A percentile compares a stretch with the other conserved stretches of the same genome.
phyloP scores from a whole-genome alignment of 495 filamentous ascomycete species.

The Chaetomium tenue region DNA sequence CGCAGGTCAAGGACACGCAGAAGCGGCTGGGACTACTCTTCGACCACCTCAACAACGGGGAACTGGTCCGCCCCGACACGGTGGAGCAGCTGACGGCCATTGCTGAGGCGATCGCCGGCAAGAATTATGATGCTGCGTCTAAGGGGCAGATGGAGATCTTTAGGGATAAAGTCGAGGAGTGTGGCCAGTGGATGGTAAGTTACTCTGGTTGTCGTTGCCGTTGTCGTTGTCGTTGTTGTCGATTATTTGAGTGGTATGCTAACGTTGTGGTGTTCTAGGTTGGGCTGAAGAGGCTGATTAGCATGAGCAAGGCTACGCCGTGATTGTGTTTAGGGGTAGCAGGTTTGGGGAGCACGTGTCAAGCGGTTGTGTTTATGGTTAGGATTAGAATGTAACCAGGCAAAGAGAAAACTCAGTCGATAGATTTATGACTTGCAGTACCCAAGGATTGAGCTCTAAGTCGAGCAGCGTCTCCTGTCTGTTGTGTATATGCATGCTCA shows the following conservation, averaged over 20 bases:
- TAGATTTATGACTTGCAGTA: conserved; percentile 5
- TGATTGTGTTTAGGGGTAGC: conserved; percentile 20
- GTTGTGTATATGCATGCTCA: no score
- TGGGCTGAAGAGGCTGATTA: conserved; percentile 86
- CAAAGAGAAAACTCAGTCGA: conserved; percentile 7
- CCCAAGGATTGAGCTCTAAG: neutral
- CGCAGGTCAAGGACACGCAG: conserved; percentile 87
- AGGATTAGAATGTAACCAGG: conserved; percentile 12
- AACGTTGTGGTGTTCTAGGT: conserved; percentile 52
- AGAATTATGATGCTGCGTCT: conserved; percentile 73
- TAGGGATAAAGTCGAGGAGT: conserved; percentile 78
- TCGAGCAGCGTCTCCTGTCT: no score
- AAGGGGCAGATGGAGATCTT: conserved; percentile 78
- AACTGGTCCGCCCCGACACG: conserved; percentile 80
- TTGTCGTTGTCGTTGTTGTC: conserved; percentile 20
- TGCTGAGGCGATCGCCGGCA: conserved; percentile 62
- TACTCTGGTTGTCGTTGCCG: conserved; percentile 25
- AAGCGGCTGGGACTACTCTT: conserved; percentile 88
- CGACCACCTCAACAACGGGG: conserved; percentile 94
- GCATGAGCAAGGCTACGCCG: conserved; percentile 81
- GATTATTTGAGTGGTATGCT: conserved; percentile 13
- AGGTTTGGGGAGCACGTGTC: neutral
- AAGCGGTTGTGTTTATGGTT: neutral
- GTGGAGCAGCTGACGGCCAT: conserved; percentile 62
- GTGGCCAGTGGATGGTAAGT: conserved; percentile 94